These are phyloP conservation scores for Didymella lethalis DNA, from an alignment of 2,329 filamentous ascomycete genomes.

Conservation along the genomic window DNA sequence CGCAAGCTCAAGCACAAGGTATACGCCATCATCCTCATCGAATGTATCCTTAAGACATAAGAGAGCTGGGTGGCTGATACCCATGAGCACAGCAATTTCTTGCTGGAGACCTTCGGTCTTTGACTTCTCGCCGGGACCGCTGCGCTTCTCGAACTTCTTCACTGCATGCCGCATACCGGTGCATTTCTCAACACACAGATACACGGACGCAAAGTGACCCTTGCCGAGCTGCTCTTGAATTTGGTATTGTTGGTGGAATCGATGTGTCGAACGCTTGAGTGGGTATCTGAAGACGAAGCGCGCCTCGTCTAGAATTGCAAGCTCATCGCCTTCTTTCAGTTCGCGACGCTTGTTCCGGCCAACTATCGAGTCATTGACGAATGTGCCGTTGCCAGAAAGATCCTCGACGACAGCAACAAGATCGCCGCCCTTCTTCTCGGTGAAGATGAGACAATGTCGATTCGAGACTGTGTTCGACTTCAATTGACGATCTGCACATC, in stretches of 20 bases:
- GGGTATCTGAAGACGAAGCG: constrained; percentile 94
- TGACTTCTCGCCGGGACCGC: constrained; percentile 80
- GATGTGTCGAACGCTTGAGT: constrained; percentile 63
- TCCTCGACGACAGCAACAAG: constrained; percentile 83
- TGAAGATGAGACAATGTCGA: constrained; percentile 76
- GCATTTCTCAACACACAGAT: constrained; percentile 85
- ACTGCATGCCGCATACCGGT: constrained; percentile 86
- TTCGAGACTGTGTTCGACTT: constrained; percentile 86
- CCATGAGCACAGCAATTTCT: constrained; percentile 95
- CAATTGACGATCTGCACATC: constrained; percentile 70
- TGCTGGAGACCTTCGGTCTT: constrained; percentile 89
- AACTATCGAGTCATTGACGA: constrained; percentile 89
- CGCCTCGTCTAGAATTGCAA: constrained; percentile 83
- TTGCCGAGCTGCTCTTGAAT: constrained; percentile 87
- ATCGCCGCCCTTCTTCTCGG: constrained; percentile 65
- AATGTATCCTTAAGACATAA: constrained; percentile 95
- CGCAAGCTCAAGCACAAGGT: constrained; percentile 88
- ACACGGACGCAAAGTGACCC: constrained; percentile 94
- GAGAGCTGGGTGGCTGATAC: constrained; percentile 93
- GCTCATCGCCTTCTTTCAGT: constrained; percentile 87
- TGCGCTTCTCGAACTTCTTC: constrained; percentile 90
- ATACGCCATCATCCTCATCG: constrained; percentile 88
- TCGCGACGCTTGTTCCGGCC: constrained; percentile 92
- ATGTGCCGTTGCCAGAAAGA: constrained; percentile 94
- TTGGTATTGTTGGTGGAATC: constrained; percentile 86